These are phyloP conservation scores for Mycena pura DNA, from an alignment of 768 basidiomycete species.

Conservation along the genomic window DNA sequence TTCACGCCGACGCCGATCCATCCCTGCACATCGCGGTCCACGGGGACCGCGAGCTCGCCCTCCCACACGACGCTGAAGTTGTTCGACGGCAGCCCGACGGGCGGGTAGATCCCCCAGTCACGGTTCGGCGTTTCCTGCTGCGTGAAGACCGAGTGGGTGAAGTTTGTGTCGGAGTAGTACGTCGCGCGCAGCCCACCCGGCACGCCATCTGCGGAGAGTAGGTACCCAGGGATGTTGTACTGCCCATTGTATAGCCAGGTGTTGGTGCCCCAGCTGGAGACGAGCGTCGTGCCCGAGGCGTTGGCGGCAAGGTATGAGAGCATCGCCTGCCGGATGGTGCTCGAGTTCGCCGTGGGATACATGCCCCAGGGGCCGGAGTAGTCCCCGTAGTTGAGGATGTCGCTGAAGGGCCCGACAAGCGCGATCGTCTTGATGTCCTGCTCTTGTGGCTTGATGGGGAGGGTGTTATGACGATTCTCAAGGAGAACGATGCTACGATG, in stretches of 20 bases:
- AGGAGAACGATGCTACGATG: conserved; percentile 32
- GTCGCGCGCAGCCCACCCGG: conserved; percentile 25
- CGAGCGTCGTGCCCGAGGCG: conserved; percentile 19
- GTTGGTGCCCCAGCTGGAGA: conserved; percentile 31
- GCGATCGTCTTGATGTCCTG: conserved; percentile 29
- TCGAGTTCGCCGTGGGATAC: conserved; percentile 27
- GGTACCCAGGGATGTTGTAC: conserved; percentile 33
- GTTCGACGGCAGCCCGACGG: conserved; percentile 33
- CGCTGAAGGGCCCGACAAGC: conserved; percentile 32
- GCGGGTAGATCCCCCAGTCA: conserved; percentile 36
- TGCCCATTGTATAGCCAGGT: conserved; percentile 34
- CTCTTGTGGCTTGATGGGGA: conserved; percentile 28
- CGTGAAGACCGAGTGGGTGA: conserved; percentile 27
- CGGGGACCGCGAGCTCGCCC: conserved; percentile 31
- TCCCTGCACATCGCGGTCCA: conserved; percentile 27
- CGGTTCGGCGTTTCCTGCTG: conserved; percentile 31
- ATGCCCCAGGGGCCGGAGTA: conserved; percentile 33
- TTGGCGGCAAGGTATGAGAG: conserved; percentile 18
- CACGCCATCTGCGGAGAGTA: conserved; percentile 26
- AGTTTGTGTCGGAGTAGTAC: conserved; percentile 33
- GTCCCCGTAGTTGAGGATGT: conserved; percentile 34
- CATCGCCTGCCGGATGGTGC: conserved; percentile 31
- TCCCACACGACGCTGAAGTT: conserved; percentile 36
- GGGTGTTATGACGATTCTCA: conserved; percentile 30
- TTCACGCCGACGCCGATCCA: conserved; percentile 33